A percentile compares a stretch with the other conserved stretches of the same genome.
Conservation (phyloP, 805 yeast species). For the Teunomyces gatunensis region DNA sequence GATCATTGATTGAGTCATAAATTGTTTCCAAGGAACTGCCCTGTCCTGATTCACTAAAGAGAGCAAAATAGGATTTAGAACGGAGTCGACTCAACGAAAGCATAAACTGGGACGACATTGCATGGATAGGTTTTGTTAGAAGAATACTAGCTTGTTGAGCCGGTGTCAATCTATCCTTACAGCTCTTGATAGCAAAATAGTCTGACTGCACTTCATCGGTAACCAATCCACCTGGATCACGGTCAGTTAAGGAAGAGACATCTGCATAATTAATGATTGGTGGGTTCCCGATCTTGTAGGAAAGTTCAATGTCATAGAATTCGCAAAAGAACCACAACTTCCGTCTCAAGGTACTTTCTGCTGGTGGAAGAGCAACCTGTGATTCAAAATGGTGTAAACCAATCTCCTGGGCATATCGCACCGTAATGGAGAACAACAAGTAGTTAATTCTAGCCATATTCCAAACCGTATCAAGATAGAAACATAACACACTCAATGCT, state of each 20-base stretch:
- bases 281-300: conserved; percentile 49
- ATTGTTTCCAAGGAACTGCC: not conserved
- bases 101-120: not conserved
- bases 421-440: conserved; percentile 43
- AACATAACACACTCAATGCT: conserved; percentile 48
- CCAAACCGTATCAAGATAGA: conserved; percentile 30
- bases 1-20: conserved; percentile 1
- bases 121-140: not conserved
- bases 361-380: not conserved
- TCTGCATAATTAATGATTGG: conserved; percentile 45
- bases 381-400: conserved; percentile 35
- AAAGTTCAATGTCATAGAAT: conserved; percentile 41
- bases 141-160: not conserved
- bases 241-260: conserved; percentile 23
- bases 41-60: conserved; percentile 1
- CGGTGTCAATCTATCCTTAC: not conserved
- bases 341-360: conserved; percentile 23
- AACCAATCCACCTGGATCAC: conserved; percentile 9
- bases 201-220: not conserved
- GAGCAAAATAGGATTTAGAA: not conserved
- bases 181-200: not conserved
- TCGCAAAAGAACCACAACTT: conserved; percentile 51
- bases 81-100: not conserved
- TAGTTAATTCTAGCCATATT: conserved; percentile 35
- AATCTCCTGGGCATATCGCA: conserved; percentile 54